Conservation (phyloP, 345 rosid species). For the Cochlearia excelsa region DNA sequence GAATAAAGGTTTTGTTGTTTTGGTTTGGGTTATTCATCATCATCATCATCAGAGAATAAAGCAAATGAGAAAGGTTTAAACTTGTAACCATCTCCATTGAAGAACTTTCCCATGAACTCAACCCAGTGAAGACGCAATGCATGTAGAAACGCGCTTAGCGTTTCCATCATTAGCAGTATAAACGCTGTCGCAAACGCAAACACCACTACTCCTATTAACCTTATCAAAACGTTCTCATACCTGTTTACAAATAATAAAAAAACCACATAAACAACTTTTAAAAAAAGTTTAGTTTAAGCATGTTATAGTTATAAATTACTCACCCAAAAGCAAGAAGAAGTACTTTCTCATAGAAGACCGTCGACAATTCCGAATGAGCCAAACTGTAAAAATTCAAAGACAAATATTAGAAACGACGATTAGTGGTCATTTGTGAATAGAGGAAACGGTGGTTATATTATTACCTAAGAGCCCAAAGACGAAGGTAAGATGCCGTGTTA, state of each 20-base stretch:
- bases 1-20: neutral
- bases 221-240: slow-evolving; percentile 70
- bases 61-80: slow-evolving; percentile 87
- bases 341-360: slow-evolving; percentile 95
- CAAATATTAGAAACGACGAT: slow-evolving; percentile 11
- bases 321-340: slow-evolving; percentile 97
- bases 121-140: slow-evolving; percentile 99
- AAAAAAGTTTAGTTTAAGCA: neutral
- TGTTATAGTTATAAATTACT: slow-evolving; percentile 29
- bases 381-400: slow-evolving; percentile 50
- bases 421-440: neutral
- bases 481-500: slow-evolving; percentile 97
- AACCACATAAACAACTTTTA: neutral
- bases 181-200: slow-evolving; percentile 95
- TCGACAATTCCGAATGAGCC: slow-evolving; percentile 94
- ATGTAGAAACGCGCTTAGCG: slow-evolving; percentile 92
- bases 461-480: slow-evolving; percentile 98
- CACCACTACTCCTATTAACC: slow-evolving; percentile 72
- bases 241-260: slow-evolving; percentile 35
- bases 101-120: slow-evolving; percentile 87
- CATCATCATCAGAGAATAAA: slow-evolving; percentile 56
- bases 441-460: neutral
- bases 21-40: slow-evolving; percentile 35
- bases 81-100: slow-evolving; percentile 92
- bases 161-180: slow-evolving; percentile 94